Base-by-base conservation (phyloP, 345 rosid species). In the Salix dunnii region DNA sequence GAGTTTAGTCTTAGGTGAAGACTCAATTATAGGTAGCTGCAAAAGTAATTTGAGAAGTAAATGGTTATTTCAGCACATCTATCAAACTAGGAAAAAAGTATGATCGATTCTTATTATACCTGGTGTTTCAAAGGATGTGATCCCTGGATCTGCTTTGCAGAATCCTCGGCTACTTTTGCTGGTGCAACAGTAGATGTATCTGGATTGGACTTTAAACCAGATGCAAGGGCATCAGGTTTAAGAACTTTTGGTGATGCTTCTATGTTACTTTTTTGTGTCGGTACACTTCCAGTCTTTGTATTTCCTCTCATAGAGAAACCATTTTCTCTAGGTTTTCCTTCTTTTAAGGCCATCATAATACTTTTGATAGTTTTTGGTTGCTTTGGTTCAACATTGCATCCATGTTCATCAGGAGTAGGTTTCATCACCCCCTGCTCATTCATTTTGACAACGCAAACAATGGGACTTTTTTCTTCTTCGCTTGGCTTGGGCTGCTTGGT, bases 301-400 rank as follows among this genome's bases (percentile, higher is more conserved):
- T 77, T 88, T 74, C 90, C 86, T 88, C 97, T 89, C 91, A 89
- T 79, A 9, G 97, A 97, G 43, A 97, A 96, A 80, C 88, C 86
- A 80, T 86, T 96, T 82, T 93, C 98, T 86, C 97, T 87, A 71
- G 83, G 85, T 85, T 91, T 91, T 67, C 93, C 99, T 89, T 93
- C 99, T 87, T 91, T 96, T 78, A 96, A 79, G 78, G 97, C 91
- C 90, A 88, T 91, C 96, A 96, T 92, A 67, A 93, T 92, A 81
- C 82, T 86, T 84, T 85, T 92, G 60, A 93, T 93, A 68, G 92
- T 90, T 81, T 90, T 96, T 4, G 98, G 95, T 78, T 92, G 94
- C 89, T 87, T 92, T 77, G 87, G 70, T 80, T 88, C 92, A 46
- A 78, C 82, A 61, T 82, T 88, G 63, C 88, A 79, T 65, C 84